Conservation (phyloP, 2,329 filamentous ascomycete species). For the Fusarium drepaniforme region DNA sequence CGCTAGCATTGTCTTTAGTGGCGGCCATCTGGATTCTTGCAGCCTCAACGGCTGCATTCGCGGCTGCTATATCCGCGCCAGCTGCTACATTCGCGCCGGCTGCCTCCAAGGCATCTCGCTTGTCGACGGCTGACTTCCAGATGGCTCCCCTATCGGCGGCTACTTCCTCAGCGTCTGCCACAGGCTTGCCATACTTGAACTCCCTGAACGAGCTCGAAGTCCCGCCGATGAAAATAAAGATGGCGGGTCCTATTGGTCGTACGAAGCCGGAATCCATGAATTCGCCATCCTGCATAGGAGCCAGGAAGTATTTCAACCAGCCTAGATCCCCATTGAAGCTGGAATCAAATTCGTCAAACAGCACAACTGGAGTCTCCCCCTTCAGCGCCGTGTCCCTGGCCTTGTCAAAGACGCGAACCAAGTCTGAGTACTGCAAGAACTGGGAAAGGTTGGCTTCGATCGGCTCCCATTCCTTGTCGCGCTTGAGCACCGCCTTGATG, state of each 20-base stretch:
- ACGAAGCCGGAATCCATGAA: background rate
- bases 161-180: too few species aligned
- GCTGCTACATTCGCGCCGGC: too few species aligned
- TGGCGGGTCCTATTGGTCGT: background rate
- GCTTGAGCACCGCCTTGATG: background rate
- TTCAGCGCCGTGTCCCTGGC: background rate
- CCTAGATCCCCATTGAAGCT: accelerated
- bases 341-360: background rate
- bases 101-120: too few species aligned
- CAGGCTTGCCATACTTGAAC: background rate
- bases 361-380: background rate
- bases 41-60: too few species aligned
- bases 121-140: too few species aligned
- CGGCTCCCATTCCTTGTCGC: background rate
- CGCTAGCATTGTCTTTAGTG: too few species aligned
- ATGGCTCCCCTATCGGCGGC: too few species aligned
- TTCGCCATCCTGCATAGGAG: background rate
- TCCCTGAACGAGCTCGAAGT: background rate
- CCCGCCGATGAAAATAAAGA: background rate
- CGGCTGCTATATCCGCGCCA: too few species aligned
- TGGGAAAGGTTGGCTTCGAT: background rate
- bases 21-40: too few species aligned
- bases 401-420: background rate
- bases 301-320: background rate
- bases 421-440: background rate